Evolutionary conservation across 306 rosid genomes (phyloP).

Genomic region (Cicer cuneatum): DNA sequence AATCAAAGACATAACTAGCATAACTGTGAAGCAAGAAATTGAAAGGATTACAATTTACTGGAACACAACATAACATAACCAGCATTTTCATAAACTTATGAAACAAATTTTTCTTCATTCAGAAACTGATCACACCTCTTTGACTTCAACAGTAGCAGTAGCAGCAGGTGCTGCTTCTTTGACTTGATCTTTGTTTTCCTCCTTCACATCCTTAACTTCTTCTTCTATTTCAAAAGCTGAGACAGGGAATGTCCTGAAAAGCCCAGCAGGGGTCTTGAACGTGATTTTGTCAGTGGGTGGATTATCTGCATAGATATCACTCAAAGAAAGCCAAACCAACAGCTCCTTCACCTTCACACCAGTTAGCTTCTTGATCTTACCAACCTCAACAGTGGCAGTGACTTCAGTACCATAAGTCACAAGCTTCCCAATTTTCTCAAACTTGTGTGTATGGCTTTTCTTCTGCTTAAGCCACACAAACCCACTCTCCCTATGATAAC

Average conservation of each 20-base stretch:
- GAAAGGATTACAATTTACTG: constrained; percentile 10
- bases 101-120: background rate
- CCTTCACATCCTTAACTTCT: constrained; percentile 41
- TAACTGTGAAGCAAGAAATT: constrained; percentile 3
- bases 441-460: constrained; percentile 71
- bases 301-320: constrained; percentile 70
- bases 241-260: constrained; percentile 67
- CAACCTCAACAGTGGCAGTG: constrained; percentile 68
- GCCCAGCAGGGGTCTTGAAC: constrained; percentile 64
- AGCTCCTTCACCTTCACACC: constrained; percentile 97
- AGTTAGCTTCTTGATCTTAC: constrained; percentile 85
- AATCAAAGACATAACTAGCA: constrained; percentile 17
- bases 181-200: constrained; percentile 43
- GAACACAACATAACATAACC: background rate
- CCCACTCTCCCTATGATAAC: constrained; percentile 81
- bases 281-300: constrained; percentile 80
- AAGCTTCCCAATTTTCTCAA: constrained; percentile 74
- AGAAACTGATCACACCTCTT: constrained; percentile 52
- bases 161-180: constrained; percentile 24
- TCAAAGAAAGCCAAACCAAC: constrained; percentile 69
- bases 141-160: constrained; percentile 46
- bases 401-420: constrained; percentile 74
- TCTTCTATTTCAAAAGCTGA: constrained; percentile 72
- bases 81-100: background rate
- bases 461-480: constrained; percentile 94